These are phyloP conservation scores for Venturia nashicola DNA, from an alignment of 2,329 filamentous ascomycete species.

Conservation along the genomic window DNA sequence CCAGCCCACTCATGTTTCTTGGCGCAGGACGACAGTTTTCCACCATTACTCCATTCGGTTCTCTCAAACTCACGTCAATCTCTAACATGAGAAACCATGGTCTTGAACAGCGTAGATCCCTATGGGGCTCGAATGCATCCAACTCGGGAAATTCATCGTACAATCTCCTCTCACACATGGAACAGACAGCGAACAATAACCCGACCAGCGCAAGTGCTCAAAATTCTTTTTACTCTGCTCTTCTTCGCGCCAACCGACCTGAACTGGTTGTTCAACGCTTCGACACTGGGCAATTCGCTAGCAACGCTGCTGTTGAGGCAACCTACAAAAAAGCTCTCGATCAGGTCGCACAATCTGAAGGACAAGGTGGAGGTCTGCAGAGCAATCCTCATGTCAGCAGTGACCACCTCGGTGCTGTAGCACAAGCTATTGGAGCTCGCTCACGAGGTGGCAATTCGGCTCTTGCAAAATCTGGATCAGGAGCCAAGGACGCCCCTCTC, in stretches of 20 bases:
- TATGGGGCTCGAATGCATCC: constrained; percentile 24
- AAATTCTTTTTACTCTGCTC: constrained; percentile 84
- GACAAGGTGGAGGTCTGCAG: constrained; percentile 13
- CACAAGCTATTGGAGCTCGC: constrained; percentile 67
- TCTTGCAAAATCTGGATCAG: constrained; percentile 44
- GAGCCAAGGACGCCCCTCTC: constrained; percentile 71
- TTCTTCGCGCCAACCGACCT: constrained; percentile 86
- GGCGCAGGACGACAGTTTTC: constrained; percentile 24
- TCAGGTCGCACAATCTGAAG: constrained; percentile 25
- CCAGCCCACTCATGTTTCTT: constrained; percentile 21
- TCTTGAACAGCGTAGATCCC: constrained; percentile 26
- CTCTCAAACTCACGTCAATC: constrained; percentile 20
- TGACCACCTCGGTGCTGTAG: constrained; percentile 63
- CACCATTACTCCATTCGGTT: constrained; percentile 17
- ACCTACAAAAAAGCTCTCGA: constrained; percentile 68
- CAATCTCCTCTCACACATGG: constrained; percentile 66
- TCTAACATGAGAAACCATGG: constrained; percentile 8
- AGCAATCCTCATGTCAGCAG: constrained; percentile 35
- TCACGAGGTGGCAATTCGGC: constrained; percentile 55
- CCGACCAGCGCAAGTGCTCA: constrained; percentile 78
- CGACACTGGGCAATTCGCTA: constrained; percentile 72
- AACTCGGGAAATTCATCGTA: constrained; percentile 26
- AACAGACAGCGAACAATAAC: constrained; percentile 88
- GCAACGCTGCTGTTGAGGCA: constrained; percentile 63
- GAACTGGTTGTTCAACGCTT: constrained; percentile 86